Base-by-base conservation (phyloP, 768 basidiomycete species). In the Tricholoma matsutake region DNA sequence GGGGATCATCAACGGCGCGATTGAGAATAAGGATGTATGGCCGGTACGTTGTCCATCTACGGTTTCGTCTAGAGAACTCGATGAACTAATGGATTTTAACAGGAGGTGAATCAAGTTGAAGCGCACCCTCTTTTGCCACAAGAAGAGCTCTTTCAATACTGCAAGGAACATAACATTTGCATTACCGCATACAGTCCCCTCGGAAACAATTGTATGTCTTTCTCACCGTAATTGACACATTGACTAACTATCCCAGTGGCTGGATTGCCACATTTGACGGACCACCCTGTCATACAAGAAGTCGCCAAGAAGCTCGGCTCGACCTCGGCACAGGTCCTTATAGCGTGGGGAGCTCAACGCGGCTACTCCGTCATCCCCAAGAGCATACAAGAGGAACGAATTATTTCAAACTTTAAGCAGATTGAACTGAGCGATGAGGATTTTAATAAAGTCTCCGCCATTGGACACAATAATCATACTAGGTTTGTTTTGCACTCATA, bases 311-410 rank as follows among this genome's bases (percentile, higher is more conserved):
- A 78, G 67, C 79, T 88, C 35, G 76, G 77, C 34, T 88, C 85
- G 4, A 87, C 88, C 1, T 77, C 91, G 2, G 93, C 92, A 0
- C 91, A 95, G 72, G 88, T 95, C 37, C 80, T 95, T 58, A 76
- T 96, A 62, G 90, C 91, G 0, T 96, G 92, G 92, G 88, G 85
- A 11, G 83, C 75, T 37, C 71, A 86, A 65, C 83, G 91, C 43
- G 93, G 92, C 11, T 88, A 86, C 72, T 86, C 86, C 8, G 88
- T 94, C 63, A 92, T 94, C 67, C 93, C 93, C 16, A 94, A 95
- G 81, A 86, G 85, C 58, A 89, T 92, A 28, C 79, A 87, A 60
- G 79, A 87, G 68, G 83, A 78, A 3, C 88, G 89, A 41, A 88
- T 92, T 74, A 70, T 79, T 56, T 86, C 86, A 62, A 93, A 94